Evolutionary conservation across 495 filamentous ascomycete genomes (phyloP), one percentile per base, ranked within the genome.

Genomic region (Recurvomyces mirabilis): DNA sequence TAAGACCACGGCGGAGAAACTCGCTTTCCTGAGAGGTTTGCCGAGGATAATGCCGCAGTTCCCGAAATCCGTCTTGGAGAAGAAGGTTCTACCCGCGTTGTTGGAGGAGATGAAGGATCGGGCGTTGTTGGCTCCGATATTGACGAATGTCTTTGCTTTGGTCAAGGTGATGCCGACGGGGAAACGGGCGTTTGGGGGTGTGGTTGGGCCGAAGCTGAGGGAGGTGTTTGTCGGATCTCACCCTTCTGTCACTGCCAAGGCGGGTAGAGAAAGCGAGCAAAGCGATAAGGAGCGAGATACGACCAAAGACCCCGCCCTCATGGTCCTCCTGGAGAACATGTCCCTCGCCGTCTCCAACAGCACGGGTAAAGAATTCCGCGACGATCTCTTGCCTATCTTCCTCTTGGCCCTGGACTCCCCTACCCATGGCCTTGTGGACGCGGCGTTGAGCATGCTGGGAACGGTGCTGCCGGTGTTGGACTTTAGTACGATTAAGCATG

Each of bases 401-500:
- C 68, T 84, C 15, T 59, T 83, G 17, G 82, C 84, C 0, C 65
- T 98, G 40, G 88, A 95, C 52, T 93, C 84, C 1, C 73, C 86
- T 13, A 94, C 87, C 0, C 91, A 93, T 52, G 77, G 80, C 6
- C 64, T 96, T 14, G 84, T 93, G 2, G 91, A 96, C 66, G 82
- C 81, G 12, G 74, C 85, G 9, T 68, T 96, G 15, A 72, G 79
- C 39, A 78, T 77, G 15, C 65, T 98, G 10, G 77, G 83, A 14
- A 64, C 70, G 1, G 69, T 95, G 22, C 65, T 96, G 21, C 79
- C 84, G 0, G 76, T 86, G 14, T 74, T 96, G 10, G 91, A 98
- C 56, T 96, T 95, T 52, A 88, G 81, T 38, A 96, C 91, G 2
- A 82, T 94, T 49, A 96, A 95, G 59, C 86, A 88, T 54, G 88